Conservation (phyloP, 1,139 yeast species). For the Kodamaea plutei region DNA sequence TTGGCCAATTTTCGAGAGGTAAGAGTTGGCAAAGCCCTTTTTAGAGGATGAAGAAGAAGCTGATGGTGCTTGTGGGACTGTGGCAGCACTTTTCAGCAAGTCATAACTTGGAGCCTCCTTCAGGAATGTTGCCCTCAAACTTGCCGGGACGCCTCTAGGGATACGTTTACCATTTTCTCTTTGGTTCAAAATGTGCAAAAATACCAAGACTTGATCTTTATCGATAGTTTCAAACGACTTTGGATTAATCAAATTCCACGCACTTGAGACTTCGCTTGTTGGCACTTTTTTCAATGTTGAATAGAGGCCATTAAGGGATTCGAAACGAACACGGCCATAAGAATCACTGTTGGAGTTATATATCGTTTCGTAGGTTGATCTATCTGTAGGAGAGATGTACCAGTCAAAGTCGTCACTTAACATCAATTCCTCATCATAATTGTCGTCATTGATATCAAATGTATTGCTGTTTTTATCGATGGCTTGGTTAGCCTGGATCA, state of each 20-base stretch:
- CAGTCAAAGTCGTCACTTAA: slow-evolving; percentile 80
- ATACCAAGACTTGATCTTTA: slow-evolving; percentile 86
- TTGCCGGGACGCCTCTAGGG: slow-evolving; percentile 93
- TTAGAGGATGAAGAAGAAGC: slow-evolving; percentile 12
- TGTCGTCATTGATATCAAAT: slow-evolving; percentile 34
- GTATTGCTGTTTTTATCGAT: slow-evolving; percentile 26
- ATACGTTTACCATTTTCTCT: slow-evolving; percentile 83
- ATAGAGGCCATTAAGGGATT: slow-evolving; percentile 66
- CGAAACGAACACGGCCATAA: slow-evolving; percentile 79
- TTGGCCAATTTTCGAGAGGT: slow-evolving; percentile 42
- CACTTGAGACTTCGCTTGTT: slow-evolving; percentile 78
- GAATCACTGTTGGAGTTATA: slow-evolving; percentile 72
- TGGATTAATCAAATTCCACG: slow-evolving; percentile 95
- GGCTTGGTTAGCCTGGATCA: slow-evolving; percentile 78
- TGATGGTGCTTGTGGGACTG: slow-evolving; percentile 40
- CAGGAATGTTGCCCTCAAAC: slow-evolving; percentile 85
- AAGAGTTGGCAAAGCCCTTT: slow-evolving; percentile 37
- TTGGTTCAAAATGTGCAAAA: slow-evolving; percentile 85
- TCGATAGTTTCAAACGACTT: slow-evolving; percentile 82
- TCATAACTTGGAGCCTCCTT: slow-evolving; percentile 81
- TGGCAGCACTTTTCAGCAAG: slow-evolving; percentile 35
- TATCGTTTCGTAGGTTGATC: slow-evolving; percentile 71
- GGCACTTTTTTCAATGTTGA: slow-evolving; percentile 69
- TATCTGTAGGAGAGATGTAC: slow-evolving; percentile 91
- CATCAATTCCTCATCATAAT: slow-evolving; percentile 37